Percentiles rank a stretch among this genome's conserved stretches.
These are phyloP conservation scores for Pythium aristosporum DNA, from an alignment of 352 stramenopile genomes.

Conservation along the genomic window DNA sequence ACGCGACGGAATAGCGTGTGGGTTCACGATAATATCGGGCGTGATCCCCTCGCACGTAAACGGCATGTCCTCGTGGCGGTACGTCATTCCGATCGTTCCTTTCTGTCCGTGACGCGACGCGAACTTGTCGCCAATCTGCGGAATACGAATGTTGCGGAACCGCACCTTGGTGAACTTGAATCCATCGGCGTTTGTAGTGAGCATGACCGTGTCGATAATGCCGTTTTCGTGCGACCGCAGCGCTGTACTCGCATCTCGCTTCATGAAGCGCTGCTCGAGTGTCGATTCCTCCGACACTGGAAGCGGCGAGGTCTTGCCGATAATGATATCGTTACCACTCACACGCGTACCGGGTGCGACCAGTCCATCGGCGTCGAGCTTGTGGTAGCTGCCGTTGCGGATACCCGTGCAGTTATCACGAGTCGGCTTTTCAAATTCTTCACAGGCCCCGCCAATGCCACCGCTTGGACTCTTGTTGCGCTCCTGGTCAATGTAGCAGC, in stretches of 20 bases:
- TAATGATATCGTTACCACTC: conserved; percentile 98
- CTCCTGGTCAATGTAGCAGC: conserved; percentile 97
- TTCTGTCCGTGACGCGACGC: conserved; percentile 90
- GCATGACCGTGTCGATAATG: conserved; percentile 99
- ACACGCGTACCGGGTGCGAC: conserved; percentile 95
- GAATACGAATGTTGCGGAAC: conserved; percentile 98
- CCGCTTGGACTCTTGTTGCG: conserved; percentile 84
- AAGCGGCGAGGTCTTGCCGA: conserved; percentile 97
- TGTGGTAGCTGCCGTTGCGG: conserved; percentile 97
- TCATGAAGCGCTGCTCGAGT: conserved; percentile 90
- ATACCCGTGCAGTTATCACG: conserved; percentile 94
- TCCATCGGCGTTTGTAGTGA: conserved; percentile 97
- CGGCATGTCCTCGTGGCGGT: conserved; percentile 99
- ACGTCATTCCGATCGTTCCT: conserved; percentile 99
- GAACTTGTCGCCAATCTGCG: conserved; percentile 99
- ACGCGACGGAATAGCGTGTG: conserved; percentile 99
- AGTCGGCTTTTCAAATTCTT: conserved; percentile 96
- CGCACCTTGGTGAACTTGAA: conserved; percentile 98
- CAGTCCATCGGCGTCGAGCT: conserved; percentile 98
- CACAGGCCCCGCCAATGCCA: conserved; percentile 60
- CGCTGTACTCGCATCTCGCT: conserved; percentile 96
- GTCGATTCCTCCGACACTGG: conserved; percentile 77
- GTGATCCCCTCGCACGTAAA: conserved; percentile 99
- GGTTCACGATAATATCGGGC: conserved; percentile 99
- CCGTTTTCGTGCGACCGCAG: conserved; percentile 98